Base-by-base conservation (phyloP, 108 stramenopile species). In the Nitzschia sp. region DNA sequence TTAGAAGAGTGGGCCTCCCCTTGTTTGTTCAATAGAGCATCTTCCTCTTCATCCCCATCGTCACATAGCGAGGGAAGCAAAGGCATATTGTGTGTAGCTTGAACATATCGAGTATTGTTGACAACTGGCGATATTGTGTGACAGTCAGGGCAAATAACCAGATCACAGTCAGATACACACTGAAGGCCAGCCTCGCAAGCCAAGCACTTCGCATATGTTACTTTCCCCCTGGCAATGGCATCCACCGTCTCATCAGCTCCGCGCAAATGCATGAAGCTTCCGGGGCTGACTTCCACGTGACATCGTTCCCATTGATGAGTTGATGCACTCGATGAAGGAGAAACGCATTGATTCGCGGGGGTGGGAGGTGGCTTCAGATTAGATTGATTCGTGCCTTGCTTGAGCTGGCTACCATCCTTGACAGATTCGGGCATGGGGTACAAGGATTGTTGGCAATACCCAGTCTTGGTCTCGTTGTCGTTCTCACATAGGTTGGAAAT, bases 401-500 rank as follows among this genome's bases (percentile, higher is more conserved):
- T 34, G 29, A 1, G 29, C 5, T 34, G 29, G 29, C 1, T 34
- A 5, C 29, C 29, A 34, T 5, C 3, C 5, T 34, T 34, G 29
- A 34, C 1, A 1, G 29, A 5, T 5, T 34, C 29, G 1, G 29
- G 29, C 29, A 34, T 34, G 29, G 29, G 29, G 1, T 34, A 34
- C 3, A 34, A 3, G 29, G 29, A 34, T 34, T 34, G 29, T 34
- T 34, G 29, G 29, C 29, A 3, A 1, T 5, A 5, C 1, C 29
- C 29, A 34, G 29, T 34, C 29, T 34, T 34, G 29, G 29, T 3
- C 29, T 34, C 29, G 3, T 34, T 34, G 29, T 34, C 29, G 29
- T 34, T 34, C 29, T 48, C 46, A 17, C 46, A 48, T 48, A 48
- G 46, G 46, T 48, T 48, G n/a, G 46, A 48, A 17, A 48, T 15